phyloP scores from a whole-genome alignment of 1,139 yeast species.

The Protomyces macrosporus region DNA sequence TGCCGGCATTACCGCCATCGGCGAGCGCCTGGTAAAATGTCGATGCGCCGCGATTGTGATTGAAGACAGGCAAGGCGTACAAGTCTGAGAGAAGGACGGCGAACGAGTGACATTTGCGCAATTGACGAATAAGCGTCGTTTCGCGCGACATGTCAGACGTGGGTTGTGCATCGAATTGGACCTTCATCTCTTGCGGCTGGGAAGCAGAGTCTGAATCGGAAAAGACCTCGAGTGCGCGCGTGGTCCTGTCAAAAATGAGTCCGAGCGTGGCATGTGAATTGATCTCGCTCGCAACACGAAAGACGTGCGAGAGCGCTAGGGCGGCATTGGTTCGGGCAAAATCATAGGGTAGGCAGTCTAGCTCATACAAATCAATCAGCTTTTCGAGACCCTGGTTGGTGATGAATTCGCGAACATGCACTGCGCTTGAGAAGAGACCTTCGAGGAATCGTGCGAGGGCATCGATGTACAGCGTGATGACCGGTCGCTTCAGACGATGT shows the following conservation, averaged over 20 bases:
- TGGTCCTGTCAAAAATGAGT: conserved; percentile 16
- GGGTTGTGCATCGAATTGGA: neutral
- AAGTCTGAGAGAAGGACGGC: conserved; percentile 31
- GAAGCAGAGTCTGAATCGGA: neutral
- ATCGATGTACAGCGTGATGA: conserved; percentile 29
- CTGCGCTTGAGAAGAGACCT: conserved; percentile 37
- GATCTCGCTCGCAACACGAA: conserved; percentile 29
- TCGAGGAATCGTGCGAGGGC: conserved; percentile 37
- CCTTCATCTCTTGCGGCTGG: neutral
- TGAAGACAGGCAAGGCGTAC: conserved; percentile 28
- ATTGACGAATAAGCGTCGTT: neutral
- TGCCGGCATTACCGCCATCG: conserved; percentile 27
- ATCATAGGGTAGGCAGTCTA: conserved; percentile 39
- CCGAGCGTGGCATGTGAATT: conserved; percentile 22
- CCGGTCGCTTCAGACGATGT: conserved; percentile 6
- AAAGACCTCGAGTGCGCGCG: neutral
- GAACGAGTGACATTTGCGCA: conserved; percentile 27
- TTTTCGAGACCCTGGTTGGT: conserved; percentile 36
- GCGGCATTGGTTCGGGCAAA: conserved; percentile 39
- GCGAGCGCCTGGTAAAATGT: conserved; percentile 31
- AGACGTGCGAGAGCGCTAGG: conserved; percentile 33
- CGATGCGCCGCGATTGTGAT: conserved; percentile 29
- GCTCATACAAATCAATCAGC: conserved; percentile 35
- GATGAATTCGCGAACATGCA: conserved; percentile 38
- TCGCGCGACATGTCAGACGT: neutral